Base-by-base conservation (phyloP, 140 eudicot genomes). In the Anethum foeniculum region DNA sequence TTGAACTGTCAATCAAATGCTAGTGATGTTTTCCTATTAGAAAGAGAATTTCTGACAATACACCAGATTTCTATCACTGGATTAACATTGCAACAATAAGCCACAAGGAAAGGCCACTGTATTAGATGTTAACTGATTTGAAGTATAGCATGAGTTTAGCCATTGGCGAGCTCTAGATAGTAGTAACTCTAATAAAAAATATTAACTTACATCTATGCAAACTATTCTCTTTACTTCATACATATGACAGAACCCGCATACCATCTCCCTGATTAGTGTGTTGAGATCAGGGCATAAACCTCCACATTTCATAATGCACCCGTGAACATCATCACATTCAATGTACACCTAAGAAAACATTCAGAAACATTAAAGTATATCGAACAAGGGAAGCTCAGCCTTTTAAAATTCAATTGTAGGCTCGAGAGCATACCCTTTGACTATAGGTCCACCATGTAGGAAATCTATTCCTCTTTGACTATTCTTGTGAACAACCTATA, bases 251-350 rank as follows among this genome's bases (percentile, higher is more conserved):
- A 94, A 86, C 78, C 94, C 90, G 72, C 90, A 90, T 41, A 94
- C 98, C 46, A 94, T 76, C 86, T 94, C 98, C 79, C 98, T 89
- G 71, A 92, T 92, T 82, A 94, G 97, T 32, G 98, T 94, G 86
- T 94, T 94, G 77, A 94, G 89, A 58, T 97, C 98, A 30, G 98
- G 98, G 86, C 98, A 94, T 79, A 94, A 86, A 30, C 98, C 96
- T 71, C 98, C 98, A 71, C 98, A 94, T 76, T 97, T 94, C 62
- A 94, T 97, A 14, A 94, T 90, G 74, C 98, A 94, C 15, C 97
- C 97, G 44, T 86, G 89, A 60, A 94, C 97, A 23, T 92, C 98
- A 80, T 89, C 98, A 0, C 97, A 80, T 74, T 87, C 83, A 71
- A 87, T 92, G 85, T 92, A 94, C 78, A 94, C 90, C 98, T 93